Percentiles rank a stretch among this genome's conserved stretches.
These are phyloP conservation scores for Hymenotorrendiella dingleyae DNA, from an alignment of 2,329 filamentous ascomycete genomes.

Conservation along the genomic window DNA sequence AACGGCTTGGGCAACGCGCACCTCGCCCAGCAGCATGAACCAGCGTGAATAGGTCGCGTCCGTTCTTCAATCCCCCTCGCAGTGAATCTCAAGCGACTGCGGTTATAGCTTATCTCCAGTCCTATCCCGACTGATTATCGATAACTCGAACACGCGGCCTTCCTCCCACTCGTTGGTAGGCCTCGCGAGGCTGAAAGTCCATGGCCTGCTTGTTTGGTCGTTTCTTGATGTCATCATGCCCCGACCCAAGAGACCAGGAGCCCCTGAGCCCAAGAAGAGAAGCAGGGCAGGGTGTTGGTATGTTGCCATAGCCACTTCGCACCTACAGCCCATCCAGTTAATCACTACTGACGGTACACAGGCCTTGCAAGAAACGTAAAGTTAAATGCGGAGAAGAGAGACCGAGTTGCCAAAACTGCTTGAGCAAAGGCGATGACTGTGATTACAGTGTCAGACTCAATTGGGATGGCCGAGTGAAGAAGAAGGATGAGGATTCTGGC, in stretches of 20 bases:
- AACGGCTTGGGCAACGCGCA: too few species aligned
- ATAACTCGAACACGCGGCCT: too few species aligned
- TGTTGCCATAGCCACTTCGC: slow-evolving; percentile 20
- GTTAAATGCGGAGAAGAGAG: slow-evolving; percentile 78
- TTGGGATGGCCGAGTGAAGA: slow-evolving; percentile 68
- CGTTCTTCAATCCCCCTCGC: too few species aligned
- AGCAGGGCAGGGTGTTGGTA: slow-evolving; percentile 66
- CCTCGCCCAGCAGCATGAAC: too few species aligned
- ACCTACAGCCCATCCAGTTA: too few species aligned
- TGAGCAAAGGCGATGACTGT: slow-evolving; percentile 64
- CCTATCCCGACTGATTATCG: too few species aligned
- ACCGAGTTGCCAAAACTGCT: slow-evolving; percentile 66
- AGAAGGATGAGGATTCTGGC: slow-evolving; percentile 38
- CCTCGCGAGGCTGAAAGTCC: too few species aligned
- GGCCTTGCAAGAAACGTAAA: slow-evolving; percentile 75
- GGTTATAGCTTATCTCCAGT: too few species aligned
- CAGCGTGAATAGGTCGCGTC: too few species aligned
- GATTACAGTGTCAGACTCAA: slow-evolving; percentile 79
- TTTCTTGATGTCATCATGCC: slow-evolving; percentile 44
- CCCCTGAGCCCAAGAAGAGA: slow-evolving; percentile 58
- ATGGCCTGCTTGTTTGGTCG: too few species aligned
- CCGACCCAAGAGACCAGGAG: slow-evolving; percentile 57
- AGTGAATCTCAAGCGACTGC: too few species aligned
- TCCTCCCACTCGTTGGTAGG: too few species aligned
- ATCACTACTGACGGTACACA: slow-evolving; percentile 31